Evolutionary conservation across 108 stramenopile species (phyloP).

Genomic region (Aurantiochytrium sp.): DNA sequence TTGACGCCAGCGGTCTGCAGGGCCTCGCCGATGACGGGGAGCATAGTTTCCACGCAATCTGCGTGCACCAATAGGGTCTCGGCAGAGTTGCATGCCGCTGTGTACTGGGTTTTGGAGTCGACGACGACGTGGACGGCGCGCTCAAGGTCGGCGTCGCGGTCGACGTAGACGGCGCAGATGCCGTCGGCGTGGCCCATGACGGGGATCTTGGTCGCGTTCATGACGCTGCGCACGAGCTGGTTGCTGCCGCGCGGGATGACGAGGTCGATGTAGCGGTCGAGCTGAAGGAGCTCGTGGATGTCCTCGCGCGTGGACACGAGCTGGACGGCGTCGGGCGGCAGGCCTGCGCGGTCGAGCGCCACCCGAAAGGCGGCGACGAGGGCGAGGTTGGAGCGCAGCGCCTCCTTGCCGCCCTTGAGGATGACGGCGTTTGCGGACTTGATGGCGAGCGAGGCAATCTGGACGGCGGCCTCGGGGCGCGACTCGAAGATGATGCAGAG

Average conservation of each 20-base stretch:
- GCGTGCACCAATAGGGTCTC: constrained; percentile 80
- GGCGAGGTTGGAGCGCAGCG: constrained; percentile 75
- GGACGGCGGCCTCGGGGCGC: constrained; percentile 93
- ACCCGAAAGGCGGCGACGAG: constrained; percentile 81
- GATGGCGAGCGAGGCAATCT: constrained; percentile 91
- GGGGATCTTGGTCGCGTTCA: constrained; percentile 84
- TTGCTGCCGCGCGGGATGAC: constrained; percentile 95
- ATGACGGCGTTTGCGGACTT: constrained; percentile 90
- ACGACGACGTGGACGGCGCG: constrained; percentile 49
- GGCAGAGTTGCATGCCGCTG: constrained; percentile 95
- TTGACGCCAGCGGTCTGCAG: constrained; percentile 43
- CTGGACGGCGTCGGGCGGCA: neutral
- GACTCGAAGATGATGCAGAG: constrained; percentile 95
- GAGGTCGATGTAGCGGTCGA: constrained; percentile 81
- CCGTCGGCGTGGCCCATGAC: constrained; percentile 98
- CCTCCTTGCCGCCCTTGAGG: constrained; percentile 96
- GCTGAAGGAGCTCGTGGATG: constrained; percentile 48
- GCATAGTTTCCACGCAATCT: constrained; percentile 63
- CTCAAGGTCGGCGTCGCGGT: constrained; percentile 71
- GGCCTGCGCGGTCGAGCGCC: constrained; percentile 47
- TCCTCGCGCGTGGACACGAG: constrained; percentile 84
- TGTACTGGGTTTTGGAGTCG: constrained; percentile 95
- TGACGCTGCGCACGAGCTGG: constrained; percentile 78
- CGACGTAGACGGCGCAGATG: constrained; percentile 94
- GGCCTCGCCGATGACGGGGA: constrained; percentile 63